Evolutionary conservation across 176 grass and related monocot genomes (phyloP).

Genomic region (Chloris gayana): DNA sequence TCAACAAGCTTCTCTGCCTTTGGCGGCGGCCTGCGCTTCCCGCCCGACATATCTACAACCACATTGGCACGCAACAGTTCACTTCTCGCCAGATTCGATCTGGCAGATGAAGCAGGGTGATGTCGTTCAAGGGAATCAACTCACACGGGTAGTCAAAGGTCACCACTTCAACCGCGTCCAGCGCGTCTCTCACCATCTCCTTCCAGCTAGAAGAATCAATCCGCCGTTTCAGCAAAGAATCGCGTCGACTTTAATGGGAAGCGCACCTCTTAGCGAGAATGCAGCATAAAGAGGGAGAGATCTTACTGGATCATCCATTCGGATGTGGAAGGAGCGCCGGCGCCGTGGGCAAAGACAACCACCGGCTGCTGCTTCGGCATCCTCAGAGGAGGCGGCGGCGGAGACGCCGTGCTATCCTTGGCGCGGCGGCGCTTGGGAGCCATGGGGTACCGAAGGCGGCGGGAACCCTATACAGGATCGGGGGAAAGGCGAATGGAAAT

Average conservation of each 20-base stretch:
- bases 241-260: background rate
- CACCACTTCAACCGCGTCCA: slow-evolving; percentile 70
- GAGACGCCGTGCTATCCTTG: background rate
- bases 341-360: slow-evolving; percentile 78
- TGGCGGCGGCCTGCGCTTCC: slow-evolving; percentile 73
- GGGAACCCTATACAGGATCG: slow-evolving; percentile 1
- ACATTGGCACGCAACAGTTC: background rate
- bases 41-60: slow-evolving; percentile 68
- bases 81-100: background rate
- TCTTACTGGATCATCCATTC: slow-evolving; percentile 79
- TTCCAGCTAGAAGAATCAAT: slow-evolving; percentile 65
- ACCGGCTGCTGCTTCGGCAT: slow-evolving; percentile 37
- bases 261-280: background rate
- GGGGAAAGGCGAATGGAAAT: background rate
- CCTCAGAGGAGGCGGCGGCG: slow-evolving; percentile 23
- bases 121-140: slow-evolving; percentile 22
- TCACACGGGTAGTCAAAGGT: slow-evolving; percentile 95
- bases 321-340: slow-evolving; percentile 69
- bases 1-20: slow-evolving; percentile 92
- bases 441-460: slow-evolving; percentile 10
- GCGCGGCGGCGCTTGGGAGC: slow-evolving; percentile 45
- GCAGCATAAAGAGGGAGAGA: background rate
- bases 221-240: background rate
- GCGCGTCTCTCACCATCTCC: slow-evolving; percentile 63
- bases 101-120: background rate